Conservation (phyloP, 768 basidiomycete genomes). For the Boletus tylopilopsis region DNA sequence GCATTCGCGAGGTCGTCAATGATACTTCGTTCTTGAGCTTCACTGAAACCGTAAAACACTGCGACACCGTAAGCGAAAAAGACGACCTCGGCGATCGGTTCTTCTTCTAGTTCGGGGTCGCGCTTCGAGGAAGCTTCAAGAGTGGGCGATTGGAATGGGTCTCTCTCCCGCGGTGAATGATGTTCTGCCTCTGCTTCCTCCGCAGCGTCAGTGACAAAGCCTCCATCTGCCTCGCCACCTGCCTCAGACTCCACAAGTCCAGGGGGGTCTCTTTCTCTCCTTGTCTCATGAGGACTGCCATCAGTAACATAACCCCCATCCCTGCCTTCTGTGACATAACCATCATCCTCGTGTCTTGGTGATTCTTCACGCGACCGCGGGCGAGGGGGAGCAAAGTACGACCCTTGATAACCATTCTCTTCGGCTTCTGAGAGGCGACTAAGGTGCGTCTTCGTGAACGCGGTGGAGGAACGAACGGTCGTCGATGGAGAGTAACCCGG, state of each 20-base stretch:
- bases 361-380: conserved; percentile 19
- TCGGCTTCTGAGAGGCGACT: conserved; percentile 81
- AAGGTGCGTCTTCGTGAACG: conserved; percentile 55
- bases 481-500: conserved; percentile 87
- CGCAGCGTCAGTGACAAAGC: conserved; percentile 10
- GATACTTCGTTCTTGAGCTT: conserved; percentile 75
- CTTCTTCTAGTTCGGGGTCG: conserved; percentile 19
- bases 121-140: neutral
- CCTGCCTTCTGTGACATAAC: conserved; percentile 23
- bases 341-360: conserved; percentile 16
- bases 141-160: conserved; percentile 3
- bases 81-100: conserved; percentile 66
- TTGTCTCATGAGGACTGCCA: conserved; percentile 14
- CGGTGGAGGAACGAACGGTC: conserved; percentile 80
- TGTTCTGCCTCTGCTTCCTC: conserved; percentile 15
- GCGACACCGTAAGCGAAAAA: conserved; percentile 88
- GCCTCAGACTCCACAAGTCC: conserved; percentile 7
- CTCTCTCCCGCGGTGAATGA: neutral
- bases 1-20: conserved; percentile 80
- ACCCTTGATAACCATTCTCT: conserved; percentile 84
- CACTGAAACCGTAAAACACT: conserved; percentile 87
- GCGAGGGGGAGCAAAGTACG: conserved; percentile 56
- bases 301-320: conserved; percentile 63
- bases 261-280: conserved; percentile 1
- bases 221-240: conserved; percentile 10